phyloP scores from a whole-genome alignment of 2,329 filamentous ascomycete species.

The Fusarium sulawesiense region DNA sequence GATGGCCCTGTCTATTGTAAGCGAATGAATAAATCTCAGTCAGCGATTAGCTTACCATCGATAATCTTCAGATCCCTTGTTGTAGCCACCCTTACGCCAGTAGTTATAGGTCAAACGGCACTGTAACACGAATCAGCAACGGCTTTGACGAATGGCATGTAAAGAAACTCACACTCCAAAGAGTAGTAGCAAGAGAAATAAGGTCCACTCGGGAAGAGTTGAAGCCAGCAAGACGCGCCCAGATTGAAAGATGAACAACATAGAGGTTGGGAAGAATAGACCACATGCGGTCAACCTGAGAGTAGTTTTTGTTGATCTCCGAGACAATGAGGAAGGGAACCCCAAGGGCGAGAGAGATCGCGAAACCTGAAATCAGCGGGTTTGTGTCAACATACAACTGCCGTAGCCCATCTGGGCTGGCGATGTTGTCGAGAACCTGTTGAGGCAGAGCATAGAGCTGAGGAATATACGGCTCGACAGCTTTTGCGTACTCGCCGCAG shows the following conservation, averaged over 20 bases:
- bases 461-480: slow-evolving; percentile 78
- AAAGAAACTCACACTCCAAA: slow-evolving; percentile 79
- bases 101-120: slow-evolving; percentile 93
- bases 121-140: slow-evolving; percentile 56
- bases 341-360: slow-evolving; percentile 76
- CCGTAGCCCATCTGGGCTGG: slow-evolving; percentile 70
- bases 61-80: slow-evolving; percentile 92
- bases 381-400: slow-evolving; percentile 86
- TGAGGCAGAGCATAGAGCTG: slow-evolving; percentile 78
- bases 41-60: slow-evolving; percentile 68
- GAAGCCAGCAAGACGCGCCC: slow-evolving; percentile 80
- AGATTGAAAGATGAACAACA: slow-evolving; percentile 84
- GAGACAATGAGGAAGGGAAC: slow-evolving; percentile 78
- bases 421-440: slow-evolving; percentile 69
- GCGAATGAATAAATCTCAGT: not conserved
- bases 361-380: slow-evolving; percentile 80
- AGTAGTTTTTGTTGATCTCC: slow-evolving; percentile 93
- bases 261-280: slow-evolving; percentile 89
- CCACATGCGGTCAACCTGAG: slow-evolving; percentile 95
- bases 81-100: slow-evolving; percentile 93
- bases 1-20: slow-evolving; percentile 66
- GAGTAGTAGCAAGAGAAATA: slow-evolving; percentile 72
- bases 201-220: slow-evolving; percentile 78
- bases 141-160: not conserved
- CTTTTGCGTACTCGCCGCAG: slow-evolving; percentile 79